These are phyloP conservation scores for Ustilago lituana DNA, from an alignment of 1,284 basidiomycete species.

Conservation along the genomic window DNA sequence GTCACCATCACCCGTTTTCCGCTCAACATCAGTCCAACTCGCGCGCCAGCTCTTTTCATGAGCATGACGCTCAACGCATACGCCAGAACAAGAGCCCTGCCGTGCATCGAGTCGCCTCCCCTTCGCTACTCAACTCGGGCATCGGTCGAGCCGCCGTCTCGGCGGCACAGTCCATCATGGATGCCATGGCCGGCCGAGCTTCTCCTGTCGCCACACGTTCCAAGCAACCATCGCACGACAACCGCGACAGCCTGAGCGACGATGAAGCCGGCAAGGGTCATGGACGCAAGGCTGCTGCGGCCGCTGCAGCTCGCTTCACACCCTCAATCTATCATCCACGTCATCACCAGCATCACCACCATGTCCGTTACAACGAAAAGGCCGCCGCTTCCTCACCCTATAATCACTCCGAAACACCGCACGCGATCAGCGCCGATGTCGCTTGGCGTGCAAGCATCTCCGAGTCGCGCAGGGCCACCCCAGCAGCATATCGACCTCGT, in stretches of 20 bases:
- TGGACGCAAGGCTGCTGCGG: constrained; percentile 33
- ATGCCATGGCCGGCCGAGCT: constrained; percentile 49
- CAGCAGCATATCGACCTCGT: constrained; percentile 50
- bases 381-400: not conserved
- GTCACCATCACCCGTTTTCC: constrained; percentile 25
- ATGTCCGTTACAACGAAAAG: constrained; percentile 20
- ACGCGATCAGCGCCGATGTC: constrained; percentile 21
- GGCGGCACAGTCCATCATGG: constrained; percentile 57
- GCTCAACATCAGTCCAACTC: constrained; percentile 14
- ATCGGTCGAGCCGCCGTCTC: constrained; percentile 49
- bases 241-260: constrained; percentile 40
- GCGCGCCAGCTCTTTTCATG: constrained; percentile 26
- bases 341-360: constrained; percentile 11
- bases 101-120: constrained; percentile 30
- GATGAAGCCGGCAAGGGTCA: constrained; percentile 60
- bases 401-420: constrained; percentile 16
- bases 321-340: constrained; percentile 37
- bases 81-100: constrained; percentile 20
- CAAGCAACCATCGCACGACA: constrained; percentile 16
- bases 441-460: constrained; percentile 36
- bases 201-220: constrained; percentile 35
- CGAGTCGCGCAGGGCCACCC: constrained; percentile 44
- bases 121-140: constrained; percentile 39
- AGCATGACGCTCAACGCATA: constrained; percentile 17
- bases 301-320: constrained; percentile 38